These are phyloP conservation scores for Gossypium sturtianum DNA, from an alignment of 345 rosid genomes.

Conservation along the genomic window DNA sequence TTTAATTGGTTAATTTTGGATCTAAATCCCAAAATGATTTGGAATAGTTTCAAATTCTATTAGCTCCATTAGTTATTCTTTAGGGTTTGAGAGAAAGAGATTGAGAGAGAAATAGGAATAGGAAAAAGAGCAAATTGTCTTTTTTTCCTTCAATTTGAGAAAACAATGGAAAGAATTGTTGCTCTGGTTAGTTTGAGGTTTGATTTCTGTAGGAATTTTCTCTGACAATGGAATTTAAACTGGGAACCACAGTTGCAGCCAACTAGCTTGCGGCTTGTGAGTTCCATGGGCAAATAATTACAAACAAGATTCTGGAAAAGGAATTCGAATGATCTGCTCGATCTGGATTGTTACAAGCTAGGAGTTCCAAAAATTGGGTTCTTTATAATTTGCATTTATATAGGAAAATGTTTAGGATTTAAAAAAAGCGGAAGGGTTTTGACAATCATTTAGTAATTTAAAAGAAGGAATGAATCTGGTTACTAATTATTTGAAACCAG, in stretches of 20 bases:
- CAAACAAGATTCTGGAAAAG: neutral
- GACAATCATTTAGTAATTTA: neutral
- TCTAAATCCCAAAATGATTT: neutral
- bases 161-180: neutral
- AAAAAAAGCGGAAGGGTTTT: neutral
- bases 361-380: neutral
- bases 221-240: neutral
- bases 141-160: neutral
- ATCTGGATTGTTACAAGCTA: neutral
- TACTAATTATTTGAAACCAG: neutral
- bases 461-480: neutral
- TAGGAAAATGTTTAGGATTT: neutral
- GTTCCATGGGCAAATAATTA: neutral
- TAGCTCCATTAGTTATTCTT: neutral
- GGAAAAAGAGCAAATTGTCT: neutral
- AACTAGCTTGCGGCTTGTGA: neutral
- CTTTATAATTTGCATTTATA: neutral
- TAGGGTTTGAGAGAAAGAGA: neutral
- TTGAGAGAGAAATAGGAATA: neutral
- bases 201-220: neutral
- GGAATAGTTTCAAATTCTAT: neutral
- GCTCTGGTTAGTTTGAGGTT: neutral
- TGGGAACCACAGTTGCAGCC: neutral
- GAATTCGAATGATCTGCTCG: neutral
- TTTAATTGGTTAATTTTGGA: constrained; percentile 3